Evolutionary conservation across 345 rosid species (phyloP), one percentile per base, ranked within the genome.

Genomic region (Melaleuca quinquenervia): DNA sequence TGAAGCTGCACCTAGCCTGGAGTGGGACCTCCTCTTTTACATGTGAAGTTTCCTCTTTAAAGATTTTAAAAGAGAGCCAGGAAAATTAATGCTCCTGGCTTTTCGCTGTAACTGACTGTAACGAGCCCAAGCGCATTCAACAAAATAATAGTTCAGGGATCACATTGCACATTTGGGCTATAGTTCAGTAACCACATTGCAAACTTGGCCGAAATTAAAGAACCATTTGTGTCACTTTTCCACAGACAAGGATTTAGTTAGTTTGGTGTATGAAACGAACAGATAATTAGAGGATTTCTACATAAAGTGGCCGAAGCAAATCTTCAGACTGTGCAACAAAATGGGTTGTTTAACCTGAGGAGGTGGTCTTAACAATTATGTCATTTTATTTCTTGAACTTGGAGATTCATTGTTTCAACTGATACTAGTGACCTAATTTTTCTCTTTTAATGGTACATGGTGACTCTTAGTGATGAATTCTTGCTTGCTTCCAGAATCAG

Each of bases 401-500:
- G 8, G 24, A 82, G 1, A 51, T 45, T 82, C 53, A 16, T 82
- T 82, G n/a, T 51, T 82, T 32, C 29, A 29, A 24, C n/a, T 8
- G 36, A 24, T 27, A 82, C 27, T 22, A 15, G 53, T 27, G n/a
- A n/a, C 60, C 51, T 82, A 27, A 29, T 27, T 70, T 70, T 36
- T 48, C 13, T 36, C 48, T 70, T 36, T 70, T 76, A 18, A 8
- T 54, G 84, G 75, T 22, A 41, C 36, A 22, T 44, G 50, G 14
- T 16, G 12, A 27, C 53, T 85, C 60, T 82, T 60, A 36, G 20
- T 82, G 62, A 41, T 51, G 22, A 15, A 8, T 86, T 56, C 55
- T 45, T n/a, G 24, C 82, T 84, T 88, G 76, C 88, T 89, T 88
- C 82, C 93, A 97, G 99, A 97, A 97, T 87, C 99, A 97, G 82